phyloP scores from a whole-genome alignment of 2,329 filamentous ascomycete genomes.

The Penicillium polonicum region DNA sequence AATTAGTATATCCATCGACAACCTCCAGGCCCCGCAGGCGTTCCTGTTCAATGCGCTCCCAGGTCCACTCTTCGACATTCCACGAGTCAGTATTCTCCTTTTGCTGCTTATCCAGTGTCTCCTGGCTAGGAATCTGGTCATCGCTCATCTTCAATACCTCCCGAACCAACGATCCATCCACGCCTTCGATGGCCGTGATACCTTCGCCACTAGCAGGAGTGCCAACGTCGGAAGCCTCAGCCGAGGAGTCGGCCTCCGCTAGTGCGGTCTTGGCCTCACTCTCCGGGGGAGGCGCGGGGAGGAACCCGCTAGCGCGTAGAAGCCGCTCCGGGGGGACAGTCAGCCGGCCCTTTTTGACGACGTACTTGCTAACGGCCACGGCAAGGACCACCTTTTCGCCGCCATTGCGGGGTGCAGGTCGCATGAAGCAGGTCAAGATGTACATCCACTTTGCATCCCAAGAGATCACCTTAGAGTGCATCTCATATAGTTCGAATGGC shows the following conservation, averaged over 20 bases:
- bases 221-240: constrained; percentile 31
- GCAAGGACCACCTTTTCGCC: constrained; percentile 66
- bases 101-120: constrained; percentile 33
- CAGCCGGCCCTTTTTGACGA: constrained; percentile 76
- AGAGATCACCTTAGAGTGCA: constrained; percentile 67
- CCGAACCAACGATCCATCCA: constrained; percentile 37
- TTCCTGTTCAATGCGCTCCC: constrained; percentile 61
- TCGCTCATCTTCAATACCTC: constrained; percentile 39
- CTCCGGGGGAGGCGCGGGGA: constrained; percentile 71
- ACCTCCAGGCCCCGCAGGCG: constrained; percentile 55
- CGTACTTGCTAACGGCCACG: constrained; percentile 74
- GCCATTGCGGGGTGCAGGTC: constrained; percentile 42
- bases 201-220: constrained; percentile 36
- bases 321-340: constrained; percentile 81
- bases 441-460: constrained; percentile 86
- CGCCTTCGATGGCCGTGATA: constrained; percentile 32
- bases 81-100: constrained; percentile 34
- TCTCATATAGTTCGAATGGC: constrained; percentile 67
- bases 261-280: constrained; percentile 19
- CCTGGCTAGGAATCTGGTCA: constrained; percentile 28
- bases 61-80: constrained; percentile 53
- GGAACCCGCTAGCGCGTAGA: constrained; percentile 67
- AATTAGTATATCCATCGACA: constrained; percentile 54
- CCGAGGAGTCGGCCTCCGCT: constrained; percentile 21
- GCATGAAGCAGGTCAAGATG: constrained; percentile 71